Evolutionary conservation across 2,329 filamentous ascomycete genomes (phyloP).

Genomic region (Aphanocladium album): DNA sequence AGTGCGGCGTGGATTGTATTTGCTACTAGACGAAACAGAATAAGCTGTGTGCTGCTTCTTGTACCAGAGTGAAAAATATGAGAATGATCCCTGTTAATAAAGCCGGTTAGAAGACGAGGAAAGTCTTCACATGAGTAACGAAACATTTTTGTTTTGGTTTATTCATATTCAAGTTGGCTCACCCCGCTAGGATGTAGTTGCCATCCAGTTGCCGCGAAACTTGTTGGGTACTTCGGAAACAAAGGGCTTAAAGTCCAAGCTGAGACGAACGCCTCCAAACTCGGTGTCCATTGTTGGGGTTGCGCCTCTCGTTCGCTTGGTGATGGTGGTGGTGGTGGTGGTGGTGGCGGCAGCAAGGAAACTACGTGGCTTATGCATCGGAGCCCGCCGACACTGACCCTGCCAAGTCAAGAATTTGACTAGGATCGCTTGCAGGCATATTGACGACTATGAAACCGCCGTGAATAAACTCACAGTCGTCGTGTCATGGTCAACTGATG

Average conservation of each 20-base stretch:
- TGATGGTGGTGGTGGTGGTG: neutral
- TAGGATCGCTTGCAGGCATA: neutral
- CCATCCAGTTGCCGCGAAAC: neutral
- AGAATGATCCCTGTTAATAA: too few relatives aligned
- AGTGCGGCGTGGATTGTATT: neutral
- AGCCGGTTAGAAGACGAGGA: too few relatives aligned
- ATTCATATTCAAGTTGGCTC: too few relatives aligned
- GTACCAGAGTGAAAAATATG: too few relatives aligned
- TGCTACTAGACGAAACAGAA: too few relatives aligned
- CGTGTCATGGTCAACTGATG: too few relatives aligned
- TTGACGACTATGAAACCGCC: neutral
- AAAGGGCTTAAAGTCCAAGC: neutral
- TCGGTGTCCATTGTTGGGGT: neutral
- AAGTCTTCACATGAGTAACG: too few relatives aligned
- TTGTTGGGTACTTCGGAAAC: neutral
- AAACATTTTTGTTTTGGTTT: too few relatives aligned
- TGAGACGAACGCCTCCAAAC: neutral
- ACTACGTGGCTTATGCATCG: neutral
- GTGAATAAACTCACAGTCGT: too few relatives aligned
- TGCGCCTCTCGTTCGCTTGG: slow-evolving; percentile 2
- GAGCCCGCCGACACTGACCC: slow-evolving; percentile 5
- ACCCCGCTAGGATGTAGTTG: too few relatives aligned
- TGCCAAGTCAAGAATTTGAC: neutral
- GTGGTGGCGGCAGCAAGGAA: too few relatives aligned
- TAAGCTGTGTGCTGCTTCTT: too few relatives aligned